These are phyloP conservation scores for Blepharisma japonicum DNA, from an alignment of 73 alveolate genomes.

Conservation along the genomic window DNA sequence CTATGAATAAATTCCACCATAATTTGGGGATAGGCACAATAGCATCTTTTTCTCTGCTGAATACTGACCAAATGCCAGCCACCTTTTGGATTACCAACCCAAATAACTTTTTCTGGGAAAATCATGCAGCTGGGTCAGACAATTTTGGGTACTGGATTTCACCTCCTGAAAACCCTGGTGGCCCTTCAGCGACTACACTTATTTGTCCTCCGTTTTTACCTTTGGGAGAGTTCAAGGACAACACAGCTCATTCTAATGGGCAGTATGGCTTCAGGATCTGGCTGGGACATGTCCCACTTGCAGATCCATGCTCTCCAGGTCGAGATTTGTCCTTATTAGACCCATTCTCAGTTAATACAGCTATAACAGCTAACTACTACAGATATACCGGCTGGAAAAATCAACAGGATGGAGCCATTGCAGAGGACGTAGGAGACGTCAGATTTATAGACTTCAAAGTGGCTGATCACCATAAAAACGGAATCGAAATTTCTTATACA, in stretches of 20 bases:
- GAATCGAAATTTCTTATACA: conserved; percentile 45
- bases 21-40: conserved; percentile 55
- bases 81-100: conserved; percentile 85
- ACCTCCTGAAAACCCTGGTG: conserved; percentile 55
- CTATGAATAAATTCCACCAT: conserved; percentile 56
- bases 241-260: conserved; percentile 86
- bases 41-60: conserved; percentile 56
- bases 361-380: conserved; percentile 37
- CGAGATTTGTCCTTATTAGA: conserved; percentile 30
- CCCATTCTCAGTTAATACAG: conserved; percentile 32
- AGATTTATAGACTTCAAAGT: conserved; percentile 42
- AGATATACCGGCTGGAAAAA: conserved; percentile 53
- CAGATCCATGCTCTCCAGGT: conserved; percentile 34
- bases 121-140: conserved; percentile 83
- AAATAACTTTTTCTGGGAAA: conserved; percentile 55
- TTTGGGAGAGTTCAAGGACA: conserved; percentile 65
- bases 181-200: conserved; percentile 64
- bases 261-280: conserved; percentile 73
- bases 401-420: conserved; percentile 59
- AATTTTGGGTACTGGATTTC: conserved; percentile 89
- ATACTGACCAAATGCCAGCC: conserved; percentile 82
- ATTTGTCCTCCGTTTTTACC: conserved; percentile 69
- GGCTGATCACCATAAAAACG: conserved; percentile 53
- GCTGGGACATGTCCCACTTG: background rate
- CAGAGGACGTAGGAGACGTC: conserved; percentile 59